Evolutionary conservation across 768 basidiomycete genomes (phyloP), one percentile per base, ranked within the genome.

Genomic region (Chalciporus pseudorubinellus): DNA sequence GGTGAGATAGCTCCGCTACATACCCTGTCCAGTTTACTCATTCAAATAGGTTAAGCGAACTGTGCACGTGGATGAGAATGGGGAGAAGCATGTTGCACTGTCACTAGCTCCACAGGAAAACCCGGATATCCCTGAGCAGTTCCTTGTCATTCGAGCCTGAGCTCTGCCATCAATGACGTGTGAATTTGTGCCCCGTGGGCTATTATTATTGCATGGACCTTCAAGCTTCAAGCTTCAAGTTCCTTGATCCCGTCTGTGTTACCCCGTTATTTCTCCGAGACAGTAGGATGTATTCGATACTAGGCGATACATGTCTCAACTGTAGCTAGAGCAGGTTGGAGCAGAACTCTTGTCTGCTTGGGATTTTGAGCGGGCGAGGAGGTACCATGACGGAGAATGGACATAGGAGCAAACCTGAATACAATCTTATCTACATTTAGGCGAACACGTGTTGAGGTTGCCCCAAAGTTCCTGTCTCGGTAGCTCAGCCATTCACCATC

Each of bases 91-190:
- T 13, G 62, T 68, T 19, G 67, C 70, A 46, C 72, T 72, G 9
- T 68, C 51, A 1, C 67, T 87, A 8, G 71, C 66, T 2, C 73
- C 76, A 1, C 87, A 84, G 55, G 85, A 87, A 57, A 79, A 72
- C 51, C 81, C 80, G 8, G 84, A 83, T 52, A 70, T 90, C 18
- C 87, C 87, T 18, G 87, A 90, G 56, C 79, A 80, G 45, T 89
- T 90, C 58, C 74, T 85, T 43, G 85, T 89, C 29, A 76, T 87
- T 14, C 73, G 82, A 10, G 53, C 52, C 20, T 67, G 50, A 67
- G n/a, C 36, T 39, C 16, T 38, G 5, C 19, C 12, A 14, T 48
- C 46, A 22, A n/a, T 38, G n/a, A 10, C 29, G 28, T 22, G 50
- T 33, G 53, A 46, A 29, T 33, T 44, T 20, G 18, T 24, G 31